phyloP scores from a whole-genome alignment of 495 filamentous ascomycete genomes.

The Pseudevernia furfuracea region DNA sequence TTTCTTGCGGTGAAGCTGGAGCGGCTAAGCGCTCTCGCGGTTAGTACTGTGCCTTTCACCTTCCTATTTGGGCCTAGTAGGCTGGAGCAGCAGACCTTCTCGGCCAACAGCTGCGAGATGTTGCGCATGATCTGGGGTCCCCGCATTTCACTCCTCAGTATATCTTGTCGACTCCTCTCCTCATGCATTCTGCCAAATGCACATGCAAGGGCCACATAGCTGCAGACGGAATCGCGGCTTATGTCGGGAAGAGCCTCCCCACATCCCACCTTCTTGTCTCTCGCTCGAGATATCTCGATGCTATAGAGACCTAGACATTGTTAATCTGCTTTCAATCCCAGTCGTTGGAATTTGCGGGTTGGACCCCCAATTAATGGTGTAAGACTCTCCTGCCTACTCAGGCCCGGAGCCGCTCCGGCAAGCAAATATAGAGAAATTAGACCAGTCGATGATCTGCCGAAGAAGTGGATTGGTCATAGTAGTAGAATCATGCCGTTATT shows the following conservation, averaged over 20 bases:
- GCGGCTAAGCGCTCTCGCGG: not conserved
- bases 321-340: not conserved
- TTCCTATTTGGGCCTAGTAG: not conserved
- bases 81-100: not conserved
- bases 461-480: not conserved
- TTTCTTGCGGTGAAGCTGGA: not conserved
- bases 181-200: constrained; percentile 3
- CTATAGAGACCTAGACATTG: not conserved
- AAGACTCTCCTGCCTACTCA: not conserved
- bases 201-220: constrained; percentile 1
- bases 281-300: not conserved
- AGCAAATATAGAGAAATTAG: not conserved
- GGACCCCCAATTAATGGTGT: not conserved
- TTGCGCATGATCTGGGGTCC: constrained; percentile 3
- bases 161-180: not conserved
- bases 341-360: not conserved
- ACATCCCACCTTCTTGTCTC: not conserved
- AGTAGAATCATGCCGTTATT: not conserved
- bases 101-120: not conserved
- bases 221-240: not conserved
- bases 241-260: not conserved
- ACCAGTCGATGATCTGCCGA: not conserved
- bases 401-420: not conserved
- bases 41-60: not conserved
- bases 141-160: not conserved